phyloP scores from a whole-genome alignment of 164 flowering plant species.

The Piper longum region DNA sequence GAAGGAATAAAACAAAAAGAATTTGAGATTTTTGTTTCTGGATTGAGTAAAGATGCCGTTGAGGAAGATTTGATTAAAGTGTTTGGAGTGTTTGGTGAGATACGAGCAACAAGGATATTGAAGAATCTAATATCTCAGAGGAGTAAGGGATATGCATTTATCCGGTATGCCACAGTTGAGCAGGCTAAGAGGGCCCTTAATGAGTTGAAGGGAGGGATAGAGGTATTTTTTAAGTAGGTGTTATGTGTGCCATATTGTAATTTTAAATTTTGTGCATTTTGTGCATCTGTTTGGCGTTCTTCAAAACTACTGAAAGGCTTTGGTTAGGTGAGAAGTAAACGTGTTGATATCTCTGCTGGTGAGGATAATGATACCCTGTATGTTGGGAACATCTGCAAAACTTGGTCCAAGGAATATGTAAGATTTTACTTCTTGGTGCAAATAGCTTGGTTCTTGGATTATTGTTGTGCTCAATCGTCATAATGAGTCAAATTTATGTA shows the following conservation, averaged over 20 bases:
- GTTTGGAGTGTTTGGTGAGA: constrained; percentile 22
- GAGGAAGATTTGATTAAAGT: constrained; percentile 23
- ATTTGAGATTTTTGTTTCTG: constrained; percentile 26
- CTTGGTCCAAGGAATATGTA: constrained; percentile 22
- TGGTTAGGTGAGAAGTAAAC: constrained; percentile 26
- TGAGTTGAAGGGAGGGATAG: constrained; percentile 17
- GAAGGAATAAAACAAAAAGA: constrained; percentile 14
- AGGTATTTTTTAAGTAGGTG: not conserved
- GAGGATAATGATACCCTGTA: constrained; percentile 30
- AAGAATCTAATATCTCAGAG: constrained; percentile 19
- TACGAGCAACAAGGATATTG: constrained; percentile 22
- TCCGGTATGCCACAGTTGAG: constrained; percentile 22
- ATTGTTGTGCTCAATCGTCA: not conserved
- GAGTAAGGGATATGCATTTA: constrained; percentile 29
- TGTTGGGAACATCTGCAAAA: constrained; percentile 30
- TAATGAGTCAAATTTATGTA: too few species aligned
- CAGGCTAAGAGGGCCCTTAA: constrained; percentile 23
- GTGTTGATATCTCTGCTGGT: constrained; percentile 21
- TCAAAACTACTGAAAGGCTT: not conserved
- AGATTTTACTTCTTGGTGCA: not conserved
- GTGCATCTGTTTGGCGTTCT: not conserved
- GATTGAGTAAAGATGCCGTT: constrained; percentile 20
- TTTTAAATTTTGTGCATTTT: not conserved
- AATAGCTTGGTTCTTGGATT: not conserved
- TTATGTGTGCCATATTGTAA: not conserved